Evolutionary conservation across 768 basidiomycete species (phyloP).

Genomic region (Mycena galericulata): DNA sequence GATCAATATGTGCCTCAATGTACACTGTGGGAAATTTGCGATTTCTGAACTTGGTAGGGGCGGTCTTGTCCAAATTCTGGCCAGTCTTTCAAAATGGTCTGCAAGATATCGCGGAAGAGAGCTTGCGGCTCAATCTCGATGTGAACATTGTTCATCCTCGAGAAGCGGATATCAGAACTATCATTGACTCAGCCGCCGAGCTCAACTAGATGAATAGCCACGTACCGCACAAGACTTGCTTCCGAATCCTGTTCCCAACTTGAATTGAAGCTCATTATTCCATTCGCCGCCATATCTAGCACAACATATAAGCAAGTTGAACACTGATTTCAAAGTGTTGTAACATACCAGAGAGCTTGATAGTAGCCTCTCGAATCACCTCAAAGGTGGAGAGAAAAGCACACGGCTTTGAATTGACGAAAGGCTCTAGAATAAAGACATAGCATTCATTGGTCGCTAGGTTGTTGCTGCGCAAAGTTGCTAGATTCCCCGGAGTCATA

Average conservation of each 20-base stretch:
- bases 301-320: not conserved
- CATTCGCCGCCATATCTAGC: too few relatives aligned
- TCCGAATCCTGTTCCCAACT: constrained; percentile 14
- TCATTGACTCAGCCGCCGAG: not conserved
- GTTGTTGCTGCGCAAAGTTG: constrained; percentile 3
- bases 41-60: constrained; percentile 1
- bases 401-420: constrained; percentile 2
- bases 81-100: not conserved
- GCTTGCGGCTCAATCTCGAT: too few relatives aligned
- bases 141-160: too few relatives aligned
- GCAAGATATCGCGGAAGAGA: too few relatives aligned
- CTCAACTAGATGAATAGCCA: not conserved
- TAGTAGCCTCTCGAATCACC: not conserved
- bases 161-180: not conserved
- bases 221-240: not conserved
- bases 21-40: not conserved
- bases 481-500: constrained; percentile 1
- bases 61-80: constrained; percentile 3
- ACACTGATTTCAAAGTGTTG: not conserved
- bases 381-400: constrained; percentile 7
- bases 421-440: constrained; percentile 9
- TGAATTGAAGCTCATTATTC: not conserved
- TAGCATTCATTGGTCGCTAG: not conserved
- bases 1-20: constrained; percentile 3
- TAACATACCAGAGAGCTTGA: not conserved